These are phyloP conservation scores for Dryas alaskensis DNA, from an alignment of 306 rosid genomes.

Conservation along the genomic window DNA sequence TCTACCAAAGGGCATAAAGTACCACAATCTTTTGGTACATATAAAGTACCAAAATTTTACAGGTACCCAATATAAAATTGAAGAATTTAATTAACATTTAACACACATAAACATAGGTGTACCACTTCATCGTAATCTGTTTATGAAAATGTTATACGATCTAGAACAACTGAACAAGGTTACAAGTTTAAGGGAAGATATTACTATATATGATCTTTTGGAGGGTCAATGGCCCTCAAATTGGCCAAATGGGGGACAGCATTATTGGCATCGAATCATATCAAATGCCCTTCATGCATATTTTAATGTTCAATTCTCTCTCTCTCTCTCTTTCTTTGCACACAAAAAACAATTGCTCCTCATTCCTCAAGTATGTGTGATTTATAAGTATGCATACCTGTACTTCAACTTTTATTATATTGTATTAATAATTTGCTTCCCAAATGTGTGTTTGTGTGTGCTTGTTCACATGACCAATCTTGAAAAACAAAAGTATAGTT, in stretches of 20 bases:
- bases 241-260: constrained; percentile 23
- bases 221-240: constrained; percentile 21
- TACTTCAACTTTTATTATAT: not conserved
- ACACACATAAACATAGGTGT: not conserved
- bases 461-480: not conserved
- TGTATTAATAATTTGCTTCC: not conserved
- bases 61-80: not conserved
- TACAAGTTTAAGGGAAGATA: not conserved
- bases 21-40: too few relatives aligned
- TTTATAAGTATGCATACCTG: not conserved
- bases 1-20: too few relatives aligned
- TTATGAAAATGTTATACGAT: not conserved
- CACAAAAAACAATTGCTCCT: constrained; percentile 1
- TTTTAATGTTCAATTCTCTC: not conserved
- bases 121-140: not conserved
- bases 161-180: not conserved
- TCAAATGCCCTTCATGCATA: not conserved
- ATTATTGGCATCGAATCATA: constrained; percentile 22
- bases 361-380: not conserved
- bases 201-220: not conserved
- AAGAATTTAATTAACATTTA: not conserved
- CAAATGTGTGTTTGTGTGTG: not conserved
- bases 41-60: not conserved
- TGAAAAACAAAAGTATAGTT: not conserved
- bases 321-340: too few relatives aligned